Evolutionary conservation across 345 rosid genomes (phyloP), one percentile per base, ranked within the genome.

Genomic region (Citrus inodora): DNA sequence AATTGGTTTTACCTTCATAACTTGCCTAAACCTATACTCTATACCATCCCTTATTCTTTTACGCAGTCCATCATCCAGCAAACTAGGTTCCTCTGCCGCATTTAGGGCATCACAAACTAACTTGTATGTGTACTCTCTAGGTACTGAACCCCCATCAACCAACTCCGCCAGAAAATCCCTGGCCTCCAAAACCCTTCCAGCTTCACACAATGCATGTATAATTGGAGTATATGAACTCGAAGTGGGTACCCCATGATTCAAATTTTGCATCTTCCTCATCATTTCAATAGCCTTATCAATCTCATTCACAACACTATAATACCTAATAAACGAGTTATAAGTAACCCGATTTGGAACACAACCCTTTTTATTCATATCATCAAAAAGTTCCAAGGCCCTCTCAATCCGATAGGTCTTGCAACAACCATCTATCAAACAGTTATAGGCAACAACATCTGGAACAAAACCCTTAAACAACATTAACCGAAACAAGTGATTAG

Each of bases 401-500:
- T 83, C 92, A 7, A 93, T 87, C 74, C 94, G 83, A 68, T 83
- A 76, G 6, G 94, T 92, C 84, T 92, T 93, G 70, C 93, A 93
- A 46, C 98, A 93, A 25, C 95, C 97, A 69, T 95, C 93, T 38
- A 95, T 93, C 92, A 93, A 86, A 75, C 98, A 93, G 71, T 95
- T 93, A 53, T 93, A 95, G 0, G 97, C 88, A 21, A 93, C 94
- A 62, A 91, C 91, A 87, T 95, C 98, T 0, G 95, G 98, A 62
- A 78, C 86, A 87, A 92, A 93, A 33, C 93, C 97, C 75, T 90
- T 93, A 30, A 86, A 92, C 25, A 95, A 74, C 98, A 92, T 95
- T n/a, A 88, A 81, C 32, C 97, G 82, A 83, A 95, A 95, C 90
- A 93, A 77, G 67, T 90, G 90, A 79, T 92, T 95, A 1, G 98